phyloP scores from a whole-genome alignment of 352 stramenopile genomes.

The Phytophthora litchii region DNA sequence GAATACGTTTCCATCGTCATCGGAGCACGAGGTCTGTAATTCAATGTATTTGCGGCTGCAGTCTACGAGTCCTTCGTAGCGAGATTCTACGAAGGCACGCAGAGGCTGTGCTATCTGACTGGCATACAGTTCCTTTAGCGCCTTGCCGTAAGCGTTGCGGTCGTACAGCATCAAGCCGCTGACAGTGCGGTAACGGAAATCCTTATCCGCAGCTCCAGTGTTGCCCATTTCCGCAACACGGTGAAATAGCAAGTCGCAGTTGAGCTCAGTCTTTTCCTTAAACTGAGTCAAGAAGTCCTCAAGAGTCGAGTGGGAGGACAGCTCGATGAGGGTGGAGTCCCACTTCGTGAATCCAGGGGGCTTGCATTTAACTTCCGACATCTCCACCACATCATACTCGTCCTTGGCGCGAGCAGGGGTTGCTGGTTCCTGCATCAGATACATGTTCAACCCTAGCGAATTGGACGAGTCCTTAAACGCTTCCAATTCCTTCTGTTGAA shows the following conservation, averaged over 20 bases:
- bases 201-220: constrained; percentile 58
- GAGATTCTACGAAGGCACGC: constrained; percentile 69
- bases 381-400: constrained; percentile 91
- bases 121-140: constrained; percentile 74
- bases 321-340: constrained; percentile 86
- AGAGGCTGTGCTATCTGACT: constrained; percentile 62
- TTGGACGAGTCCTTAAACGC: constrained; percentile 94
- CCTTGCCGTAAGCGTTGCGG: constrained; percentile 78
- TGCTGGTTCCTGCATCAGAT: constrained; percentile 91
- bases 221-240: constrained; percentile 73
- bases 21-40: constrained; percentile 85
- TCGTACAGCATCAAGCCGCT: constrained; percentile 89
- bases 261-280: constrained; percentile 73
- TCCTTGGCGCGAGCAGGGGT: constrained; percentile 87
- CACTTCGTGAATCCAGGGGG: constrained; percentile 92
- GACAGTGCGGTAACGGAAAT: constrained; percentile 65
- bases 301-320: constrained; percentile 71
- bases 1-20: constrained; percentile 83
- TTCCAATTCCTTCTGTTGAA: constrained; percentile 89
- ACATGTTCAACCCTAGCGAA: constrained; percentile 92
- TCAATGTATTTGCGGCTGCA: constrained; percentile 83
- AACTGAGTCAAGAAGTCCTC: constrained; percentile 71
- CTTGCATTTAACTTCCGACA: constrained; percentile 89
- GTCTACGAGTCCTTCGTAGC: constrained; percentile 85
- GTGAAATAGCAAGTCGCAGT: constrained; percentile 87